phyloP scores from a whole-genome alignment of 2,329 filamentous ascomycete genomes.

The Colletotrichum sp. region DNA sequence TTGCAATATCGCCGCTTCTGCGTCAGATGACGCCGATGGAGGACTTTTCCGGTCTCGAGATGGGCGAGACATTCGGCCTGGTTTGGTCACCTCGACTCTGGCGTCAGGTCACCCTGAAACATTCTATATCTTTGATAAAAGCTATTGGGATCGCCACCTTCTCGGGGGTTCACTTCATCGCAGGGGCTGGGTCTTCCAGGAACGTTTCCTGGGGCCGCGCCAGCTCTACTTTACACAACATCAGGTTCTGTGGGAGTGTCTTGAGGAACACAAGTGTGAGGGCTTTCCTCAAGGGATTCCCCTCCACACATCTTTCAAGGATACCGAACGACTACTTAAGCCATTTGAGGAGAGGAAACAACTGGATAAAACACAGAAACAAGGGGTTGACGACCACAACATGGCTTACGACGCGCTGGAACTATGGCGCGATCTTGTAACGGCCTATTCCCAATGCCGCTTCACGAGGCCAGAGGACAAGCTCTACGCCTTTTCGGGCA shows the following conservation, averaged over 20 bases:
- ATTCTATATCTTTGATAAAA: neutral
- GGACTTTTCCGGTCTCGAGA: neutral
- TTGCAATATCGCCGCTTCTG: neutral
- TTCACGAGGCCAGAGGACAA: neutral
- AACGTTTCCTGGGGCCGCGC: too few species aligned
- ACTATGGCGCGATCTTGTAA: neutral
- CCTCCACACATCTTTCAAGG: too few species aligned
- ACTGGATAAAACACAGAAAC: neutral
- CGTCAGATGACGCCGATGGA: neutral
- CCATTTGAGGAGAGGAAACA: neutral
- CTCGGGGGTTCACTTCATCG: too few species aligned
- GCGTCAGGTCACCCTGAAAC: neutral
- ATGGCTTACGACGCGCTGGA: neutral
- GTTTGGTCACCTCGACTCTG: neutral
- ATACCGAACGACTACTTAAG: too few species aligned
- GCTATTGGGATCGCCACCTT: neutral
- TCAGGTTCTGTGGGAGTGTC: too few species aligned
- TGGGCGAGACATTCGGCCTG: neutral
- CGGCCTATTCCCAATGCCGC: neutral
- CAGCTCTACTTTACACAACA: too few species aligned
- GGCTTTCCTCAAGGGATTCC: too few species aligned
- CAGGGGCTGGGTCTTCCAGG: too few species aligned
- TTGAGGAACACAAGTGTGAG: too few species aligned
- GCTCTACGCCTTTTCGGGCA: neutral
- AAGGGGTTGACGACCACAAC: neutral